phyloP scores from a whole-genome alignment of 208 protist species.

The Crithidia sp. region DNA sequence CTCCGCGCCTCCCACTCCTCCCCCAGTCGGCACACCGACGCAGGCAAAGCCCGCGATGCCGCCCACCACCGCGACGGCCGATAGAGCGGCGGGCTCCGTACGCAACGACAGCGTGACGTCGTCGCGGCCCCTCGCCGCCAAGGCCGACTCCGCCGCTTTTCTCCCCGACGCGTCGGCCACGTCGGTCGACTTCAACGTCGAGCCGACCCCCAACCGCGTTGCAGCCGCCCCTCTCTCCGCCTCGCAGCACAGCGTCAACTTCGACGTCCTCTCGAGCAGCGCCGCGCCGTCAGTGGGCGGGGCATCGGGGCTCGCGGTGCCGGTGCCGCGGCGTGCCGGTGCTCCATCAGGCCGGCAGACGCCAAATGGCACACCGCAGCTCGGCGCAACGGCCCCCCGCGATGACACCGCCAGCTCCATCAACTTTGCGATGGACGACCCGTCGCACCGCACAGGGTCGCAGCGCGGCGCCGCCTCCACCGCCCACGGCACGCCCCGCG shows the following conservation, averaged over 20 bases:
- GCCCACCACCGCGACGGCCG: background rate
- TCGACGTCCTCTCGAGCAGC: slow-evolving; percentile 1
- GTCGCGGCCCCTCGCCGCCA: background rate
- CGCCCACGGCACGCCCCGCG: slow-evolving; percentile 8
- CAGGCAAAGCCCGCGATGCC: background rate
- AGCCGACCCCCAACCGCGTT: background rate
- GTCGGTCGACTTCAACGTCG: slow-evolving; percentile 16
- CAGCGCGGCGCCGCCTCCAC: slow-evolving; percentile 4
- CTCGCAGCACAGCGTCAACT: slow-evolving; percentile 26
- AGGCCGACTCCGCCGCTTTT: background rate
- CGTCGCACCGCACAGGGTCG: background rate
- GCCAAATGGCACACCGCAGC: background rate
- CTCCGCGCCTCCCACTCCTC: slow-evolving; percentile 32
- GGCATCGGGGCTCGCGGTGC: background rate
- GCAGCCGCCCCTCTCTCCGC: background rate
- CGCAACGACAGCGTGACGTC: slow-evolving; percentile 22
- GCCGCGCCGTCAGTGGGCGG: slow-evolving; percentile 6
- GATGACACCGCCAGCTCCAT: slow-evolving; percentile 12
- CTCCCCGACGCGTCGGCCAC: background rate
- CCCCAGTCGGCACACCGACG: slow-evolving; percentile 37
- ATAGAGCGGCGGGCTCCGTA: background rate
- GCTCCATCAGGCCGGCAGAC: background rate
- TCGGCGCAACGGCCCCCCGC: background rate
- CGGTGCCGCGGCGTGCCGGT: background rate
- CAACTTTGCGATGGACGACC: background rate